These are phyloP conservation scores for Macrolepiota fuliginosa DNA, from an alignment of 768 basidiomycete genomes.

Conservation along the genomic window DNA sequence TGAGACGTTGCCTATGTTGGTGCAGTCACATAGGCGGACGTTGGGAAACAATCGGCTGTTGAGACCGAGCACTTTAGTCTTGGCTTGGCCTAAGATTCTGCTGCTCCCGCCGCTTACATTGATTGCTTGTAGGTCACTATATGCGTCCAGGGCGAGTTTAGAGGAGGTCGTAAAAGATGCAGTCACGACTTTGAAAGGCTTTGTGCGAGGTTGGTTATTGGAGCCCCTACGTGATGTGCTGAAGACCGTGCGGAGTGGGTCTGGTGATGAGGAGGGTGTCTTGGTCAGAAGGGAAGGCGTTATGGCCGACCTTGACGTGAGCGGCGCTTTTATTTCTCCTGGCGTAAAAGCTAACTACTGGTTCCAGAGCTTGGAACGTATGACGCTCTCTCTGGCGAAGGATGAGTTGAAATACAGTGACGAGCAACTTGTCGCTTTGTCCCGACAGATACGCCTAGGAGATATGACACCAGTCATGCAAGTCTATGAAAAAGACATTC, in stretches of 20 bases:
- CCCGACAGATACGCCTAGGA: constrained; percentile 66
- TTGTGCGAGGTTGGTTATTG: constrained; percentile 80
- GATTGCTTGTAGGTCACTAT: constrained; percentile 54
- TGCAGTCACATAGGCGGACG: constrained; percentile 11
- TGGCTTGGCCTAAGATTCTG: constrained; percentile 81
- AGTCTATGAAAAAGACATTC: constrained; percentile 91
- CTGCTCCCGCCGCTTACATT: constrained; percentile 68
- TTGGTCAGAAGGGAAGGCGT: constrained; percentile 83
- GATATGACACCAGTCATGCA: constrained; percentile 85
- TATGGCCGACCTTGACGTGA: constrained; percentile 78
- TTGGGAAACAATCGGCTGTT: constrained; percentile 17
- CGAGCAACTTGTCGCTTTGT: constrained; percentile 63
- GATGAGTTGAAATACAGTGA: constrained; percentile 72
- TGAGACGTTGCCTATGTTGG: constrained; percentile 1
- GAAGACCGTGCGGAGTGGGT: constrained; percentile 76
- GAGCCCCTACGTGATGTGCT: constrained; percentile 83
- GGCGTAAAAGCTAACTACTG: background rate
- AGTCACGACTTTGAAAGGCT: constrained; percentile 64
- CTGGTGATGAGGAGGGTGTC: constrained; percentile 50
- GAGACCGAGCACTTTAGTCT: constrained; percentile 29
- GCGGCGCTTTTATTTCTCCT: constrained; percentile 15
- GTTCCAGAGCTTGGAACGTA: constrained; percentile 82
- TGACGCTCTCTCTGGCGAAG: constrained; percentile 81
- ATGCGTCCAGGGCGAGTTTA: constrained; percentile 37
- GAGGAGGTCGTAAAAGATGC: constrained; percentile 54